Evolutionary conservation across 176 grass and related monocot genomes (phyloP).

Genomic region (Pharus latifolius): DNA sequence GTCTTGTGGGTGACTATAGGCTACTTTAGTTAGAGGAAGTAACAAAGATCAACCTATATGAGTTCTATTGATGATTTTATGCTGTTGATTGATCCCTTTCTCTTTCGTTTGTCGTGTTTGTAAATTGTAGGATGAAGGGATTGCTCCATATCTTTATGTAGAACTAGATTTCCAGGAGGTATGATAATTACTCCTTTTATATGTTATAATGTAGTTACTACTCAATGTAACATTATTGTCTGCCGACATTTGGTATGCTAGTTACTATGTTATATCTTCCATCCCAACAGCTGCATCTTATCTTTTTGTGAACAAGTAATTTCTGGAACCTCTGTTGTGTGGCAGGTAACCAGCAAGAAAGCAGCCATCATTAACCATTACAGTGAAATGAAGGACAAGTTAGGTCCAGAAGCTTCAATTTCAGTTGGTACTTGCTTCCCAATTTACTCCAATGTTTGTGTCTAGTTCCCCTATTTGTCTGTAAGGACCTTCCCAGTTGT

Average conservation of each 20-base stretch:
- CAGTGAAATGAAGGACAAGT: constrained; percentile 74
- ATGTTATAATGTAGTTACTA: constrained; percentile 2
- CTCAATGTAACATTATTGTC: constrained; percentile 1
- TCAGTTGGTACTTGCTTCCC: constrained; percentile 49
- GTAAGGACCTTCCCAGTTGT: not conserved
- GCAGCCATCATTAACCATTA: constrained; percentile 81
- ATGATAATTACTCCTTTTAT: constrained; percentile 2
- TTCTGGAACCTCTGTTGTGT: constrained; percentile 1
- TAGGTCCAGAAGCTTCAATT: constrained; percentile 77
- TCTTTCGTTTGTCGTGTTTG: not conserved
- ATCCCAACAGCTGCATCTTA: not conserved
- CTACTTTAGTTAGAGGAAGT: not conserved
- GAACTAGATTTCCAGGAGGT: constrained; percentile 99
- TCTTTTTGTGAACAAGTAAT: constrained; percentile 20
- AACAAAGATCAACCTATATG: not conserved
- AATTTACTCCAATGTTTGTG: constrained; percentile 8
- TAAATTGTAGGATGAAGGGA: constrained; percentile 67
- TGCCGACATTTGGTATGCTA: not conserved
- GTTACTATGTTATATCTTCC: not conserved
- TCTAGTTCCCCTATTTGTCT: not conserved
- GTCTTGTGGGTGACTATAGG: not conserved
- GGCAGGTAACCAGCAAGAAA: constrained; percentile 95
- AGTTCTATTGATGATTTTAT: not conserved
- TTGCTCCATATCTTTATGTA: constrained; percentile 83
- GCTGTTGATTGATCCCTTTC: not conserved